These are phyloP conservation scores for Solanum chmielewskii DNA, from an alignment of 257 asterid genomes.

Conservation along the genomic window DNA sequence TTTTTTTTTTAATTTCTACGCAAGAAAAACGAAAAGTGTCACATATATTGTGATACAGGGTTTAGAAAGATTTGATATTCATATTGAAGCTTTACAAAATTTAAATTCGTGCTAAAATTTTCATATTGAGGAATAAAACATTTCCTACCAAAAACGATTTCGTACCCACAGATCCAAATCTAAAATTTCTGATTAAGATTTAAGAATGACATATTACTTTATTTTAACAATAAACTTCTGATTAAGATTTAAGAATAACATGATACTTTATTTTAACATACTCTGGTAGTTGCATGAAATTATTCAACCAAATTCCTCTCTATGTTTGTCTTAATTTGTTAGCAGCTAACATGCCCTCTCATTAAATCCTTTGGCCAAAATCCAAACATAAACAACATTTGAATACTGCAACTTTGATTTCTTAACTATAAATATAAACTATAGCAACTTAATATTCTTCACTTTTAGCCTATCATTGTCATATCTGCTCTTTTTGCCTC, in stretches of 20 bases:
- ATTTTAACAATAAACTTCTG: too few relatives aligned
- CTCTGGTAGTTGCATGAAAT: not conserved
- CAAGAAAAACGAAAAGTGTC: too few relatives aligned
- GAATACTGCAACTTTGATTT: not conserved
- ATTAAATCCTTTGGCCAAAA: not conserved
- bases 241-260: too few relatives aligned
- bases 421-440: not conserved
- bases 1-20: not conserved
- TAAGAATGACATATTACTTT: too few relatives aligned
- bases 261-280: not conserved
- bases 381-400: not conserved
- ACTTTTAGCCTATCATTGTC: not conserved
- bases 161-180: accelerated
- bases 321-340: not conserved
- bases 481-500: not conserved
- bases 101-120: not conserved
- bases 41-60: too few relatives aligned
- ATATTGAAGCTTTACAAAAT: not conserved
- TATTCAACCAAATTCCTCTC: not conserved
- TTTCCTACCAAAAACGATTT: accelerated
- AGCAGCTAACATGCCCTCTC: not conserved
- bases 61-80: too few relatives aligned
- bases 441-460: not conserved
- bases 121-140: not conserved
- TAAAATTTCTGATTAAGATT: too few relatives aligned